Evolutionary conservation across 192 early-diverging fungal species (phyloP), one percentile per base, ranked within the genome.

Genomic region (Thoreauomyces humboldtii): DNA sequence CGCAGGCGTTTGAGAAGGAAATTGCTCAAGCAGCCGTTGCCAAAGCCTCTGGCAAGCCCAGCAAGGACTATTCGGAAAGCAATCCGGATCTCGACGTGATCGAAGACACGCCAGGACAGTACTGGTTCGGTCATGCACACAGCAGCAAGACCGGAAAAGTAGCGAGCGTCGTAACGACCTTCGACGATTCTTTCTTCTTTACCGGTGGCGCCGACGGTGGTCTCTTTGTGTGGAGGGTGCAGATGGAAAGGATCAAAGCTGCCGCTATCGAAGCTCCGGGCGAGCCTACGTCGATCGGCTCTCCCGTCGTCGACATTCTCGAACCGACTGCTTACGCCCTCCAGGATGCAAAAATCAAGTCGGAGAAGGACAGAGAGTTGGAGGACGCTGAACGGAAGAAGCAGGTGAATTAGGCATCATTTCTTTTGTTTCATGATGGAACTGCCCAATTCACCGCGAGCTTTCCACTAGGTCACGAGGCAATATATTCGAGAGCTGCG

Each of bases 301-400:
- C 38, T 9, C 14, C 27, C 25, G 42, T 45, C 0, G 72, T 63
- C 9, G 84, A 86, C 56, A 85, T 86, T 63, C 37, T 70, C 1
- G 84, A 86, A 22, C 65, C 67, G 11, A 69, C 22, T 25, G 70
- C 70, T 9, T 87, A 87, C 63, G 71, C 75, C 19, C 69, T 87
- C 29, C 83, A 87, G 55, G 83, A 87, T 50, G 65, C 65, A 6
- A 87, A 87, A 59, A 61, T 87, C 35, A 84, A 83, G 61, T 69
- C 79, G 3, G 81, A 86, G 38, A 74, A 75, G 22, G 85, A 87
- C 61, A 68, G 73, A 22, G 83, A 87, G 61, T 22, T 78, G 12
- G 74, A 67, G 47, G 69, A 77, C 33, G 85, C 85, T 2, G 83
- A 87, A 65, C 17, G 32, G 0, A 77, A 79, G 53, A 87, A 86